phyloP scores from a whole-genome alignment of 2,329 filamentous ascomycete genomes.

The Tolypocladium tundrense region DNA sequence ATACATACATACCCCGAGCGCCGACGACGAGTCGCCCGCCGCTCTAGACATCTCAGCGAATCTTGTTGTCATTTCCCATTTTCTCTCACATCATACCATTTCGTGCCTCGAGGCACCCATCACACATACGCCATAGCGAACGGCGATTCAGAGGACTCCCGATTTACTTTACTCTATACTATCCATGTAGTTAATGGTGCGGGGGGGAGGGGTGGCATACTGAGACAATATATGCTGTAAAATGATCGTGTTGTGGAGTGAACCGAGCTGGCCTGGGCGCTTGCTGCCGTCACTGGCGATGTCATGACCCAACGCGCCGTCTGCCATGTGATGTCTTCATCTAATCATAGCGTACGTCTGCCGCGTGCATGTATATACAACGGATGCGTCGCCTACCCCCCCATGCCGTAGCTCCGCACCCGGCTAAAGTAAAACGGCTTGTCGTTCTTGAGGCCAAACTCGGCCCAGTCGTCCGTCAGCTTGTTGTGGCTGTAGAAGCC shows the following conservation, averaged over 20 bases:
- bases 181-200: not conserved
- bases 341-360: not conserved
- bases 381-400: constrained; percentile 16
- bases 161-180: too few relatives aligned
- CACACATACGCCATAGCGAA: not conserved
- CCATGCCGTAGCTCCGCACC: constrained; percentile 50
- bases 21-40: not conserved
- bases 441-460: constrained; percentile 58
- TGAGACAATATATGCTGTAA: not conserved
- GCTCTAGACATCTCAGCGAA: not conserved
- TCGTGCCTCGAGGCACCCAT: not conserved
- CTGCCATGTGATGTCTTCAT: not conserved
- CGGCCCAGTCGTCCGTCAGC: constrained; percentile 81
- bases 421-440: constrained; percentile 59
- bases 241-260: not conserved
- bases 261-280: not conserved
- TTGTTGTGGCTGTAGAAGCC: constrained; percentile 87
- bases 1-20: not conserved
- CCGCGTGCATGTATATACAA: not conserved
- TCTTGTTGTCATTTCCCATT: too few relatives aligned
- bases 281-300: not conserved
- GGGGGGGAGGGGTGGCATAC: not conserved
- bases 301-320: not conserved
- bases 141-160: not conserved
- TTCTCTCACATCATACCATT: not conserved